These are phyloP conservation scores for Paecilomyces dactylethromorphus DNA, from an alignment of 2,329 filamentous ascomycete species.

Conservation along the genomic window DNA sequence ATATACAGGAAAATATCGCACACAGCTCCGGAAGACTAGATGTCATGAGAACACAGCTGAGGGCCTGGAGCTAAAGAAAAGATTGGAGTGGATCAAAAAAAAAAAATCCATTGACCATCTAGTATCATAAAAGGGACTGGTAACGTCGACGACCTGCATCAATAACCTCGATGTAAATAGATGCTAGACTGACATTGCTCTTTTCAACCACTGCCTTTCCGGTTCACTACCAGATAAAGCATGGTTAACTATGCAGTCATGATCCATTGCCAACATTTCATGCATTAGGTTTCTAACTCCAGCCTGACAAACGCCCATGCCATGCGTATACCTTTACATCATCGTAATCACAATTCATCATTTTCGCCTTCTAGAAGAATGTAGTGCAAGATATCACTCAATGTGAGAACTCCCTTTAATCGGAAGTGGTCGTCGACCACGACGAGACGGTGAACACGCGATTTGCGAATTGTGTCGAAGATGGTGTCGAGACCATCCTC, in stretches of 20 bases:
- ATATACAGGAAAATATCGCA: no score
- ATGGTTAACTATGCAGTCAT: not conserved
- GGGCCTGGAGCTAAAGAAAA: no score
- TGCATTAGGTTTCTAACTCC: conserved; percentile 2
- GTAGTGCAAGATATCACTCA: conserved; percentile 95
- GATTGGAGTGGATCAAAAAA: not conserved
- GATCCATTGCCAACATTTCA: conserved; percentile 3
- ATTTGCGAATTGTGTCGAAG: conserved; percentile 93
- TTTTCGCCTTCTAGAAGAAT: conserved; percentile 76
- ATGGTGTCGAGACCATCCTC: conserved; percentile 91
- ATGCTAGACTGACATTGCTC: conserved; percentile 6
- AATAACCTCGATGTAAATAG: conserved; percentile 11
- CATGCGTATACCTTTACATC: conserved; percentile 1
- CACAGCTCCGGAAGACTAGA: no score
- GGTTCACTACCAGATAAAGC: conserved; percentile 12
- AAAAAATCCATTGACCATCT: conserved; percentile 7
- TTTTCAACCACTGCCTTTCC: conserved; percentile 22
- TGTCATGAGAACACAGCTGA: no score
- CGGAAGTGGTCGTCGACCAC: conserved; percentile 86
- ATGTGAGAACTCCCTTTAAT: conserved; percentile 80
- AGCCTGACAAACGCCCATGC: conserved; percentile 1
- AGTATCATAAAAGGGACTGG: not conserved
- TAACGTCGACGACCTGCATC: not conserved
- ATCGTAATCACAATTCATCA: conserved; percentile 38
- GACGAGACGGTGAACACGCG: conserved; percentile 84